Evolutionary conservation across 805 yeast species (phyloP), one percentile per base, ranked within the genome.

Genomic region (Wickerhamomyces subpelliculosus): DNA sequence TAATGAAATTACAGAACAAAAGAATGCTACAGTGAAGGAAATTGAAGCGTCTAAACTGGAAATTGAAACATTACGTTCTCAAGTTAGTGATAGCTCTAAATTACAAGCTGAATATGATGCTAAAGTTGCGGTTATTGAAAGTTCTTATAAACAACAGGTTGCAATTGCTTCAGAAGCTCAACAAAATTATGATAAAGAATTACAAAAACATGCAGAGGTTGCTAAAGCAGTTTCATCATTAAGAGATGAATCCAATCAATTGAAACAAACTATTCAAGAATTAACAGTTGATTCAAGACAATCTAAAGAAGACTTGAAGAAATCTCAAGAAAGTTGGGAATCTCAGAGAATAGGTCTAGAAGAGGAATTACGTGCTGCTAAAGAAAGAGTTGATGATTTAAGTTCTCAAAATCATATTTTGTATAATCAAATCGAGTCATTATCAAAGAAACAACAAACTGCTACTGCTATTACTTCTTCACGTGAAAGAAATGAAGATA

Each of bases 341-440:
- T 33, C 61, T 4, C 74, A 73, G 48, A 67, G 59, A 47, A 31
- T 49, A 2, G 55, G 58, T 2, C 57, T 68, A 21, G 76, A 72
- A 38, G 70, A 67, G 31, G 75, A 76, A 38, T 51, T 82, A 32
- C 65, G 61, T n/a, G 45, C 55, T 18, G 60, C 72, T 8, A 67
- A 65, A 18, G 47, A 58, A 4, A 72, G 77, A 43, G 51, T 73
- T 20, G 68, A 72, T 18, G 88, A 80, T 37, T 59, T 84, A 27
- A 64, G 73, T 12, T 66, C 74, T n/a, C 94, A 85, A 54, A 84
- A 85, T 53, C 65, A 73, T 35, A 65, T 84, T 5, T 62, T 86
- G 14, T 70, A 80, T 42, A 79, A 78, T 45, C 93, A 85, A 56
- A 58, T 87, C 21, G 90, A 81, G 41, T 48, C 54, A 9, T 37